Percentiles rank a stretch among this genome's conserved stretches.
These are phyloP conservation scores for Aristolochia californica DNA, from an alignment of 164 flowering plant genomes.

Conservation along the genomic window DNA sequence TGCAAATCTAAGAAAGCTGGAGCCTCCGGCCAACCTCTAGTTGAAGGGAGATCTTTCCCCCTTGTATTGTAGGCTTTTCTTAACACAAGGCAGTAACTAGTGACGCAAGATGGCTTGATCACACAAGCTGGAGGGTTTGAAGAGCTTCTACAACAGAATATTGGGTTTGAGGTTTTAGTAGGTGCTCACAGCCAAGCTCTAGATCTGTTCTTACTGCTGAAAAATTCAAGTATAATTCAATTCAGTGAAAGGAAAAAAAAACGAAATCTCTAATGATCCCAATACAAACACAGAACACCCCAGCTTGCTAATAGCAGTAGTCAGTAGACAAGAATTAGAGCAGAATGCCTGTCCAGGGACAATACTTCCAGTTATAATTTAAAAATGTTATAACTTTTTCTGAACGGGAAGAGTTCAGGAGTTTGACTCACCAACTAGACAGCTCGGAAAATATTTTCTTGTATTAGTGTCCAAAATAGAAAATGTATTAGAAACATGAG, in stretches of 20 bases:
- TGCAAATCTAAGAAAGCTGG: too few relatives aligned
- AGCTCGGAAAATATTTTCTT: too few relatives aligned
- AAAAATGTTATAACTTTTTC: neutral
- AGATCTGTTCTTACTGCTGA: slow-evolving; percentile 58
- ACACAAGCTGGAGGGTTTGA: slow-evolving; percentile 77
- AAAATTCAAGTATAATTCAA: slow-evolving; percentile 37
- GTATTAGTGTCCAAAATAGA: too few relatives aligned
- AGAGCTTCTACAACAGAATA: slow-evolving; percentile 61
- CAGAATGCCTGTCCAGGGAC: slow-evolving; percentile 41
- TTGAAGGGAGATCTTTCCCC: too few relatives aligned
- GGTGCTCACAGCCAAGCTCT: slow-evolving; percentile 89
- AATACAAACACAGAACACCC: slow-evolving; percentile 25
- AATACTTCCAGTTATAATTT: too few relatives aligned
- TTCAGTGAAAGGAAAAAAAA: neutral
- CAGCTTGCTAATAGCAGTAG: slow-evolving; percentile 21
- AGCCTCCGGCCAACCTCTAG: too few relatives aligned
- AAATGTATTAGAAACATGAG: slow-evolving; percentile 70
- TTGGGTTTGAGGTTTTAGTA: slow-evolving; percentile 77
- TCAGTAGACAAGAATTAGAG: slow-evolving; percentile 47
- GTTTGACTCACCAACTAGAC: slow-evolving; percentile 62
- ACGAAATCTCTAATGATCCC: slow-evolving; percentile 3
- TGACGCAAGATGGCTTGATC: slow-evolving; percentile 83
- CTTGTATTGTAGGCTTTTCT: too few relatives aligned
- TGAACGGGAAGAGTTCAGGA: slow-evolving; percentile 77
- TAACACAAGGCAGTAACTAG: too few relatives aligned